Base-by-base conservation (phyloP, 768 basidiomycete species). In the Gloeopeniophorella convolvens region DNA sequence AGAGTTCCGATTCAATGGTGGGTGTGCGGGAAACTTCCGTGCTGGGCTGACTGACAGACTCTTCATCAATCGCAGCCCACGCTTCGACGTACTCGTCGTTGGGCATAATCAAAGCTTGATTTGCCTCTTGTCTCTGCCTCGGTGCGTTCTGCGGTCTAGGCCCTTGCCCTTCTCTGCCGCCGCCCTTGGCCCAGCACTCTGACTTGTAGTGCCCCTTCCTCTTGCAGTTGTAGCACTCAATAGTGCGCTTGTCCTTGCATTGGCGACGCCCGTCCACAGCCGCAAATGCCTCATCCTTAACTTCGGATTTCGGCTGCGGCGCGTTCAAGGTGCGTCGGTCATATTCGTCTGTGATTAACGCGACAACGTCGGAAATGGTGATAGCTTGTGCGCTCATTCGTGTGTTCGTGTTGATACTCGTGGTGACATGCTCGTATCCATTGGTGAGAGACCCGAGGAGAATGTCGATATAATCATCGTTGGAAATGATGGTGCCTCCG, bases 81-180 rank as follows among this genome's bases (percentile, higher is more conserved):
- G 35, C 35, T 16, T 36, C 35, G 2, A 36, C 12, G 5, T 36
- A n/a, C 35, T 2, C 16, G 35, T 9, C 21, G 34, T 2, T n/a
- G 1, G 1, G n/a, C n/a, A 15, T 35, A 18, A 15, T 36, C 35
- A 0, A 12, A n/a, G 7, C 16, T 2, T 36, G 35, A n/a, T 35
- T 6, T 35, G 27, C 30, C 31, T 31, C 0, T 12, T 56, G 27
- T 9, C 43, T 45, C 45, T 60, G 59, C 60, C 61, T 62, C 8
- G n/a, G n/a, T n/a, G n/a, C n/a, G n/a, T n/a, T n/a, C n/a, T n/a
- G n/a, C n/a, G n/a, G n/a, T n/a, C 61, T 53, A 0, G 61, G 67
- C 5, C 65, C 55, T 60, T 71, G 69, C 7, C 70, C 69, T 34
- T 68, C 67, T 53, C 67, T 65, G 35, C 68, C 67, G 24, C 70